phyloP scores from a whole-genome alignment of 2,329 filamentous ascomycete genomes.

The Colletotrichum sp. region DNA sequence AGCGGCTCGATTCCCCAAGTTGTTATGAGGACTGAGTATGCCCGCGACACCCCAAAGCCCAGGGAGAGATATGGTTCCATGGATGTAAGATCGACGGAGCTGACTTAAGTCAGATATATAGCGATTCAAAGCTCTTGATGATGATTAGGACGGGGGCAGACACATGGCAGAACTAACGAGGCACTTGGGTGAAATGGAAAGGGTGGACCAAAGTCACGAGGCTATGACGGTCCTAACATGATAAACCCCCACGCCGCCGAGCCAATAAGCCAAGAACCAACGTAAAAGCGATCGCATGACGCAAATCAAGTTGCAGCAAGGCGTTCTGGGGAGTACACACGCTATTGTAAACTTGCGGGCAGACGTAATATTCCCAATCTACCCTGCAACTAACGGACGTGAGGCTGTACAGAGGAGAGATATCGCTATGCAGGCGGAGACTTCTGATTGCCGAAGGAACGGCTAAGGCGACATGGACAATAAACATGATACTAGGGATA shows the following conservation, averaged over 20 bases:
- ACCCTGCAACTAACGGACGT: too few relatives aligned
- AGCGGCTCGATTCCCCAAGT: background rate
- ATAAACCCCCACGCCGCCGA: too few relatives aligned
- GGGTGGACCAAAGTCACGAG: too few relatives aligned
- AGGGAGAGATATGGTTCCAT: background rate
- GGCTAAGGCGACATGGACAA: background rate
- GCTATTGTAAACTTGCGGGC: background rate
- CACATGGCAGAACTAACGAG: background rate
- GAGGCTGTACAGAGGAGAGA: background rate
- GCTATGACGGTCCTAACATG: too few relatives aligned
- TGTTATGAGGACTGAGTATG: background rate
- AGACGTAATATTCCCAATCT: background rate
- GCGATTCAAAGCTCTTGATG: too few relatives aligned
- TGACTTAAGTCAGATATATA: too few relatives aligned
- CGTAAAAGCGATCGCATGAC: too few relatives aligned
- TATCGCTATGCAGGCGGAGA: background rate
- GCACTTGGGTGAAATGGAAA: background rate
- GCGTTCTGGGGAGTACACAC: too few relatives aligned
- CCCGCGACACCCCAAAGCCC: background rate
- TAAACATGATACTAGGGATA: rapidly evolving
- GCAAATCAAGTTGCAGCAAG: too few relatives aligned
- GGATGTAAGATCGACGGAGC: background rate
- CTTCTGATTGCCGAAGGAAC: background rate
- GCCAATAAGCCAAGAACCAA: too few relatives aligned
- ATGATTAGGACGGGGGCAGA: too few relatives aligned